Evolutionary conservation across 805 yeast genomes (phyloP), one percentile per base, ranked within the genome.

Genomic region (Komagataella populi): DNA sequence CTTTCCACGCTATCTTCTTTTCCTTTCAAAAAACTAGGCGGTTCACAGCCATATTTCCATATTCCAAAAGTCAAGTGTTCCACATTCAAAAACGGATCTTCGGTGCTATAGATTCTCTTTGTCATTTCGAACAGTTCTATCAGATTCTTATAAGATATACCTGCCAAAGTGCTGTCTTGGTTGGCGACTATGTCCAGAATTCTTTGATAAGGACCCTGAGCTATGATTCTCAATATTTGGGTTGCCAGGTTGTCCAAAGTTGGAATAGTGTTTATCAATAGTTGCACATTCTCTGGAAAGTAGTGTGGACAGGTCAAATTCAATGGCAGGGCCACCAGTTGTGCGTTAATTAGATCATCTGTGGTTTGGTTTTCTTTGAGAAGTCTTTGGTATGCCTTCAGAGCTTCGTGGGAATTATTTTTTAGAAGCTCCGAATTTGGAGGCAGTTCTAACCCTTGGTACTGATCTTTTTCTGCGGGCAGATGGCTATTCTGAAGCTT

Each of bases 201-300:
- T 49, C 84, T 86, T 59, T 86, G 87, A 60, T 84, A 84, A 3
- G 95, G 84, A 4, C 84, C 84, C 23, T 77, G 72, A 6, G 87
- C 84, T 44, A 89, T 77, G 2, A 83, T 71, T 55, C 93, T 72
- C 51, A 90, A 69, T 17, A 90, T 70, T 62, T 90, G 97, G 1
- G 89, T 78, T 0, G 96, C 80, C 50, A 90, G 71, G 57, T 87
- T 87, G 60, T 89, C 96, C 54, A 90, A 67, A 1, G 87, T 76
- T 0, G 95, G 90, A 46, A 89, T 66, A 0, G 89, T 76, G 57
- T 83, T 81, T 51, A 84, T 69, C 24, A 82, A 68, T 45, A 84
- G 68, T 60, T 84, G 88, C 17, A 81, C 74, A 58, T 86, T 74
- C 20, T 80, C 74, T 1, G 84, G 80, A 23, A 79, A 63, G 55